Percentiles rank a stretch among this genome's conserved stretches.
phyloP scores from a whole-genome alignment of 2,329 filamentous ascomycete species.

The Hypoxylon sp. region DNA sequence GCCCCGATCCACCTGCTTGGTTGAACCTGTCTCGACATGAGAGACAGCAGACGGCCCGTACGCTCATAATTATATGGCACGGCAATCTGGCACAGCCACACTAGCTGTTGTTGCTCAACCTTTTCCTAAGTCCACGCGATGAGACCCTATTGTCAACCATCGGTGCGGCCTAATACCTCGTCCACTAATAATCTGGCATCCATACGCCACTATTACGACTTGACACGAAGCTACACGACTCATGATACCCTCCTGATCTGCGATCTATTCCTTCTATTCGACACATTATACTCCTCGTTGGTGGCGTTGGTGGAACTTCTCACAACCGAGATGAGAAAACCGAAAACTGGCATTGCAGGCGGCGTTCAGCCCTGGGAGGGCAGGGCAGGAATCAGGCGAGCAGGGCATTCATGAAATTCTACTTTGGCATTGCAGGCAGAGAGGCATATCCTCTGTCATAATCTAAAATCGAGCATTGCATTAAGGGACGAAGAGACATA shows the following conservation, averaged over 20 bases:
- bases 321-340: slow-evolving; percentile 27
- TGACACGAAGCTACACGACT: slow-evolving; percentile 52
- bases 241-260: slow-evolving; percentile 44
- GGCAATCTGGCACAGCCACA: slow-evolving; percentile 3
- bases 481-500: slow-evolving; percentile 32
- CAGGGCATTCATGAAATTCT: slow-evolving; percentile 36
- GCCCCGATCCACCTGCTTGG: slow-evolving; percentile 51
- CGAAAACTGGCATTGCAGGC: slow-evolving; percentile 40
- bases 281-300: slow-evolving; percentile 35
- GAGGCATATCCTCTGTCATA: slow-evolving; percentile 32
- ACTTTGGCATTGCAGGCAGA: slow-evolving; percentile 36
- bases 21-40: slow-evolving; percentile 24
- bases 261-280: slow-evolving; percentile 35
- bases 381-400: slow-evolving; percentile 36
- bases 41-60: not conserved
- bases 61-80: not conserved
- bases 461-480: slow-evolving; percentile 40
- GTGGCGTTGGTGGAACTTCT: slow-evolving; percentile 49
- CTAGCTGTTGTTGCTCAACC: not conserved
- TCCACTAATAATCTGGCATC: slow-evolving; percentile 48
- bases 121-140: slow-evolving; percentile 6
- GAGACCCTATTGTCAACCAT: slow-evolving; percentile 20
- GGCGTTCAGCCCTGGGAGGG: slow-evolving; percentile 46
- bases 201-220: slow-evolving; percentile 49
- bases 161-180: slow-evolving; percentile 41